Conservation (phyloP, 805 yeast genomes). For the Saturnispora sanitii region DNA sequence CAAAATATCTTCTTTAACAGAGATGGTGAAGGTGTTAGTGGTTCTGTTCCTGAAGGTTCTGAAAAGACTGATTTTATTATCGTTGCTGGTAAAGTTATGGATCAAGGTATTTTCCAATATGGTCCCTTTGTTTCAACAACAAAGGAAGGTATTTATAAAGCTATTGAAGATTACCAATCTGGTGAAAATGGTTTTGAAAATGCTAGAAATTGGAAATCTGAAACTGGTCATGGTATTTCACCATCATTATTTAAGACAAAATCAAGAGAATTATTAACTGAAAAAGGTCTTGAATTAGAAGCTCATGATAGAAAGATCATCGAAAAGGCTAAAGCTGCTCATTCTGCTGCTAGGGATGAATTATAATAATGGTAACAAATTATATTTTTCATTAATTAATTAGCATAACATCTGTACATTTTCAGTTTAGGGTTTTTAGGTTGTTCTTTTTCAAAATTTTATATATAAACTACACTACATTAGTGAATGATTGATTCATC, state of each 20-base stretch:
- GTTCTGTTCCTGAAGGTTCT: slow-evolving; percentile 38
- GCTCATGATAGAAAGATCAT: slow-evolving; percentile 10
- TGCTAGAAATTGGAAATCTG: slow-evolving; percentile 49
- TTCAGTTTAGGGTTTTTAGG: not conserved
- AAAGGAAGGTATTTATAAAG: slow-evolving; percentile 54
- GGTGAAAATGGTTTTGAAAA: slow-evolving; percentile 63
- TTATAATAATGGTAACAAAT: slow-evolving; percentile 8
- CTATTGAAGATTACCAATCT: slow-evolving; percentile 61
- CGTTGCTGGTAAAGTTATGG: slow-evolving; percentile 65
- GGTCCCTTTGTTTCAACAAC: slow-evolving; percentile 86
- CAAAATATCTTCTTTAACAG: slow-evolving; percentile 54
- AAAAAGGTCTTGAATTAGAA: slow-evolving; percentile 6
- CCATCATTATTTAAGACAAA: slow-evolving; percentile 19
- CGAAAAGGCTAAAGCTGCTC: no score
- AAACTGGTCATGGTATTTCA: slow-evolving; percentile 28
- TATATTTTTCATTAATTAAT: not conserved
- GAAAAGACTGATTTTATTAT: slow-evolving; percentile 52
- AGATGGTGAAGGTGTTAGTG: slow-evolving; percentile 56
- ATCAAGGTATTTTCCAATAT: slow-evolving; percentile 73
- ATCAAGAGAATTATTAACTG: slow-evolving; percentile 14
- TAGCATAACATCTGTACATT: not conserved
- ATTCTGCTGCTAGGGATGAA: slow-evolving; percentile 14
- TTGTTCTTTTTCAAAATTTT: not conserved
- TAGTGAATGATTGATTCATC: no score
- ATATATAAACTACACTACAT: no score